Conservation (phyloP, 1,284 basidiomycete species). For the Apiotrichum laibachii region DNA sequence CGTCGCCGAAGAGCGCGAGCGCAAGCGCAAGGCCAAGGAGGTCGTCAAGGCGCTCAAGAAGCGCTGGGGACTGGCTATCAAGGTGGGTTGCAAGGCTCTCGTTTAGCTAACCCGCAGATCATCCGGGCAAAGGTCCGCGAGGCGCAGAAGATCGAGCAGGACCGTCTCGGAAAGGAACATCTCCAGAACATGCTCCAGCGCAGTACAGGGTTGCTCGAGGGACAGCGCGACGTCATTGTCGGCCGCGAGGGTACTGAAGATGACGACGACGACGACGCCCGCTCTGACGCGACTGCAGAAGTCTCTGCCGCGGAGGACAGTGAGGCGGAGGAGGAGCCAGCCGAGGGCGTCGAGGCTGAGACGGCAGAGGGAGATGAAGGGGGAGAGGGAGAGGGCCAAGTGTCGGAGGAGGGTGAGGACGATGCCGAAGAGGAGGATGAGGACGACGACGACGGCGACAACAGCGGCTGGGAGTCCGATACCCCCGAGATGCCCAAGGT, state of each 20-base stretch:
- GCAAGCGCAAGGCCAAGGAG: conserved; percentile 68
- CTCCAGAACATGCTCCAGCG: conserved; percentile 86
- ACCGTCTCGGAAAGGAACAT: conserved; percentile 72
- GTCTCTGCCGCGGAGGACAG: conserved; percentile 35
- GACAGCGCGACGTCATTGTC: conserved; percentile 70
- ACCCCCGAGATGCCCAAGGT: not conserved
- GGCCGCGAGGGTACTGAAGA: conserved; percentile 37
- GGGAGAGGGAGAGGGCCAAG: conserved; percentile 2
- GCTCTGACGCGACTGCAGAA: conserved; percentile 33
- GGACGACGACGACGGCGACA: conserved; percentile 25
- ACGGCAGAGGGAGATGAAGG: conserved; percentile 31
- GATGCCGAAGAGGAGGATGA: conserved; percentile 30
- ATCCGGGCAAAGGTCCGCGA: conserved; percentile 67
- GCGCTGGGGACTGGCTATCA: conserved; percentile 84
- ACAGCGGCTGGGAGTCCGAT: not conserved
- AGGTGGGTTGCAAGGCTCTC: conserved; percentile 58
- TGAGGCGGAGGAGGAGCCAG: conserved; percentile 38
- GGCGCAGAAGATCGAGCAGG: conserved; percentile 62
- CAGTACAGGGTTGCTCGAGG: conserved; percentile 80
- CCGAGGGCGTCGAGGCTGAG: conserved; percentile 26
- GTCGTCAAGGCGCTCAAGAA: conserved; percentile 59
- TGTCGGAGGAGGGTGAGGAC: conserved; percentile 8
- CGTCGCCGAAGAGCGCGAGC: conserved; percentile 65
- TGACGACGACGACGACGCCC: conserved; percentile 26
- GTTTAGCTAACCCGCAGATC: conserved; percentile 49